phyloP scores from a whole-genome alignment of 768 basidiomycete species.

The Stropharia rugosoannulata region DNA sequence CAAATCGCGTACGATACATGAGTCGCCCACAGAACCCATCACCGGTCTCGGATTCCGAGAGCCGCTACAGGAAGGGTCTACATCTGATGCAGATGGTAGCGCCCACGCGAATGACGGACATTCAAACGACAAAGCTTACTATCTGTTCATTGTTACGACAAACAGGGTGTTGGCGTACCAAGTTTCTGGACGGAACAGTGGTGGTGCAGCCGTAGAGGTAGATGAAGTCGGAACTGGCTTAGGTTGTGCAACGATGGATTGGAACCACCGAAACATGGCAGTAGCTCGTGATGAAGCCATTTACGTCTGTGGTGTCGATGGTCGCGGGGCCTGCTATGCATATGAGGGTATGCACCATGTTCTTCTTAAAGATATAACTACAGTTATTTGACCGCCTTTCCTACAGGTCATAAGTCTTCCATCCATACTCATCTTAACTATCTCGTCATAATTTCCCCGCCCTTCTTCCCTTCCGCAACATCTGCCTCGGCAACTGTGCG shows the following conservation, averaged over 20 bases:
- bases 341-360: constrained; percentile 70
- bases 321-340: constrained; percentile 81
- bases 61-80: constrained; percentile 38
- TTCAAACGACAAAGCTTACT: constrained; percentile 15
- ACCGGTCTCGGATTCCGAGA: constrained; percentile 91
- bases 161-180: constrained; percentile 78
- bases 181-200: constrained; percentile 68
- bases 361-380: neutral
- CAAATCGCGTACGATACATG: constrained; percentile 82
- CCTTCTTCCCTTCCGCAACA: constrained; percentile 64
- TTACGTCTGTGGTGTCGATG: constrained; percentile 80
- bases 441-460: constrained; percentile 87
- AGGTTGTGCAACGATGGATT: constrained; percentile 83
- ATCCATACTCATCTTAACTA: constrained; percentile 80
- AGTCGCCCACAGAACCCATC: constrained; percentile 84
- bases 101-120: neutral
- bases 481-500: constrained; percentile 76
- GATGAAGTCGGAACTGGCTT: constrained; percentile 87
- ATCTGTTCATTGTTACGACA: constrained; percentile 88
- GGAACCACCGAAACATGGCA: constrained; percentile 69
- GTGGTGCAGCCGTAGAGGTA: constrained; percentile 63
- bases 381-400: neutral
- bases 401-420: constrained; percentile 70
- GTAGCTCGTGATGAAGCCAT: constrained; percentile 92
- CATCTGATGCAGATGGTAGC: constrained; percentile 16